phyloP scores from a whole-genome alignment of 495 filamentous ascomycete genomes.

The Talaromyces wortmannii region DNA sequence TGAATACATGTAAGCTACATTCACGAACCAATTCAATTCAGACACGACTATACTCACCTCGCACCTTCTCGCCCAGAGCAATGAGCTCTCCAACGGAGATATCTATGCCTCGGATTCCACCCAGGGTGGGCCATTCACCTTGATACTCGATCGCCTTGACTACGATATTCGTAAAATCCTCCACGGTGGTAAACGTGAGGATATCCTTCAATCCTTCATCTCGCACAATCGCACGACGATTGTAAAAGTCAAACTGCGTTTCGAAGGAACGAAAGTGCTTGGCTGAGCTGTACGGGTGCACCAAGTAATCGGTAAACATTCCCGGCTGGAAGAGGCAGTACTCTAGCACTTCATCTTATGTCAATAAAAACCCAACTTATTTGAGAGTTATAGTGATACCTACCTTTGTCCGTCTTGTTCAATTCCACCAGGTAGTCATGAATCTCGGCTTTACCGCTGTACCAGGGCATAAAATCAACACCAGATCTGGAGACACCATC shows the following conservation, averaged over 20 bases:
- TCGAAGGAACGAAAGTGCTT: slow-evolving; percentile 33
- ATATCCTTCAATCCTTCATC: slow-evolving; percentile 27
- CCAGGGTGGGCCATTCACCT: slow-evolving; percentile 39
- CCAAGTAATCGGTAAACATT: slow-evolving; percentile 42
- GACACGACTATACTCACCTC: slow-evolving; percentile 20
- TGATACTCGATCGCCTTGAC: slow-evolving; percentile 37
- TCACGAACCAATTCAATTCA: background rate
- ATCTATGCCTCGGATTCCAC: slow-evolving; percentile 37
- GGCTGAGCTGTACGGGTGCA: slow-evolving; percentile 32
- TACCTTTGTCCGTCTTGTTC: slow-evolving; percentile 35
- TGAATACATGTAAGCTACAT: slow-evolving; percentile 29
- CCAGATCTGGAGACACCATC: background rate
- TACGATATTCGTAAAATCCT: slow-evolving; percentile 33
- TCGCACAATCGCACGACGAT: slow-evolving; percentile 35
- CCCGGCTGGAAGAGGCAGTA: slow-evolving; percentile 46
- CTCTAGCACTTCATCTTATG: slow-evolving; percentile 32
- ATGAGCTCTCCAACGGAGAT: slow-evolving; percentile 30
- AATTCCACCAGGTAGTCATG: slow-evolving; percentile 36
- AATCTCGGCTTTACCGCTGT: slow-evolving; percentile 31
- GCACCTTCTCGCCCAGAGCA: slow-evolving; percentile 30
- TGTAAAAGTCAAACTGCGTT: slow-evolving; percentile 32
- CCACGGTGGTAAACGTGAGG: slow-evolving; percentile 33
- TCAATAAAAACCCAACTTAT: background rate
- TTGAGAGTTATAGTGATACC: background rate
- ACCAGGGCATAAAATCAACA: slow-evolving; percentile 22